Evolutionary conservation across 495 filamentous ascomycete species (phyloP).

Genomic region (Aspergillus nanangensis): DNA sequence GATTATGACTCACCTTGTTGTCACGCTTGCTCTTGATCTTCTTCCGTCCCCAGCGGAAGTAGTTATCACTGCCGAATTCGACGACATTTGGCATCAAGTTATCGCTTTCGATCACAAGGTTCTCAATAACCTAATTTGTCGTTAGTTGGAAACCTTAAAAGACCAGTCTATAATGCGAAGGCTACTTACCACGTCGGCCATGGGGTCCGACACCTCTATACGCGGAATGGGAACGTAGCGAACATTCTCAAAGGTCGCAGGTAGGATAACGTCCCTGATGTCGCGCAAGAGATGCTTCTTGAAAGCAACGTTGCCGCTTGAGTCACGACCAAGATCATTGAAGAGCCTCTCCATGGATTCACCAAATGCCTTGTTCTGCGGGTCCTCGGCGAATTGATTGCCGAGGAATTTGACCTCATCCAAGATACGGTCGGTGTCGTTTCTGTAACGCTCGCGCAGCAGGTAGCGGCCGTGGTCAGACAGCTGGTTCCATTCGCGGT

Average conservation of each 20-base stretch:
- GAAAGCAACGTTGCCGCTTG: slow-evolving; percentile 79
- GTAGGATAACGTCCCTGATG: slow-evolving; percentile 79
- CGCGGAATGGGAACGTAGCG: slow-evolving; percentile 92
- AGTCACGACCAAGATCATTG: slow-evolving; percentile 76
- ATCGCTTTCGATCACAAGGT: slow-evolving; percentile 90
- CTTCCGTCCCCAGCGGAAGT: slow-evolving; percentile 94
- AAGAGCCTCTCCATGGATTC: slow-evolving; percentile 79
- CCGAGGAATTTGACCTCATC: slow-evolving; percentile 88
- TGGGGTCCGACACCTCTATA: slow-evolving; percentile 85
- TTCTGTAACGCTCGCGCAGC: slow-evolving; percentile 80
- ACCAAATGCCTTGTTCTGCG: slow-evolving; percentile 77
- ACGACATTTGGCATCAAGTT: slow-evolving; percentile 95
- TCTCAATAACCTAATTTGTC: slow-evolving; percentile 71
- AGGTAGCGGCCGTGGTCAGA: slow-evolving; percentile 87
- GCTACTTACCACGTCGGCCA: slow-evolving; percentile 63
- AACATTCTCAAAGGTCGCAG: slow-evolving; percentile 76
- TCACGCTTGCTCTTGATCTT: slow-evolving; percentile 70
- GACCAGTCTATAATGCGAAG: not conserved
- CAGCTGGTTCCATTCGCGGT: slow-evolving; percentile 74
- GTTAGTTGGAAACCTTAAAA: not conserved
- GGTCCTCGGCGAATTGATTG: slow-evolving; percentile 83
- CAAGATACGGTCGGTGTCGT: slow-evolving; percentile 80
- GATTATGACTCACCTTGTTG: slow-evolving; percentile 56
- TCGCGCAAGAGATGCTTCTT: slow-evolving; percentile 92
- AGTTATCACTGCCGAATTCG: slow-evolving; percentile 89